Base-by-base conservation (phyloP, 495 filamentous ascomycete genomes). In the Talaromyces borbonicus region DNA sequence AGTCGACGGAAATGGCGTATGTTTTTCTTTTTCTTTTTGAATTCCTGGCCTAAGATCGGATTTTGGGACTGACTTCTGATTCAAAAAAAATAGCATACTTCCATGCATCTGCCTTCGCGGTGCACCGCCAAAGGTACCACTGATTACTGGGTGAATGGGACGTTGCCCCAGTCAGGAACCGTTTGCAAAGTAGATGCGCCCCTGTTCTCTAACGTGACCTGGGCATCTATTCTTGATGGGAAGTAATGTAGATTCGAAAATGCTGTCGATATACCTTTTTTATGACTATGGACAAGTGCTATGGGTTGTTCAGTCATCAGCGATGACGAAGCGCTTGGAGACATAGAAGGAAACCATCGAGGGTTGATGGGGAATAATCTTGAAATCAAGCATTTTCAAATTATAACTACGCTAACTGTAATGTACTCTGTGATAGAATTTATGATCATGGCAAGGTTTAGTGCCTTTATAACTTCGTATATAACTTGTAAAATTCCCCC, bases 1-100 rank as follows among this genome's bases (percentile, higher is more conserved):
- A 46, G 49, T 65, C 15, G 53, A 62, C 39, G 69, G 68, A 26
- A 59, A 60, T 32, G 68, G 68, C 9, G 65, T 70, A 60, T 47
- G 65, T 60, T 23, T 27, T 16, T n/a, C n/a, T 46, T 43, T 20
- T 24, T 46, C n/a, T 29, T 14, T 9, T 12, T 32, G 5, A 11
- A 8, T 32, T 18, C 1, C 2, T 32, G 8, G 15, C 11, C 24
- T 18, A 15, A 35, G 18, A 27, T 9, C 7, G 32, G 46, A 36
- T 39, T 8, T 36, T 33, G 8, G 2, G n/a, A n/a, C n/a, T n/a
- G n/a, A n/a, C n/a, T n/a, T n/a, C n/a, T 41, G 12, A 48, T 20
- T 14, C 25, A 49, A 8, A 5, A 2, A 38, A 25, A 38, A 9
- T 26, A 66, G 62, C 69, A 72, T 48, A 33, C 55, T 1, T 60